These are phyloP conservation scores for Verticillium klebahnii DNA, from an alignment of 2,329 filamentous ascomycete species.

Conservation along the genomic window DNA sequence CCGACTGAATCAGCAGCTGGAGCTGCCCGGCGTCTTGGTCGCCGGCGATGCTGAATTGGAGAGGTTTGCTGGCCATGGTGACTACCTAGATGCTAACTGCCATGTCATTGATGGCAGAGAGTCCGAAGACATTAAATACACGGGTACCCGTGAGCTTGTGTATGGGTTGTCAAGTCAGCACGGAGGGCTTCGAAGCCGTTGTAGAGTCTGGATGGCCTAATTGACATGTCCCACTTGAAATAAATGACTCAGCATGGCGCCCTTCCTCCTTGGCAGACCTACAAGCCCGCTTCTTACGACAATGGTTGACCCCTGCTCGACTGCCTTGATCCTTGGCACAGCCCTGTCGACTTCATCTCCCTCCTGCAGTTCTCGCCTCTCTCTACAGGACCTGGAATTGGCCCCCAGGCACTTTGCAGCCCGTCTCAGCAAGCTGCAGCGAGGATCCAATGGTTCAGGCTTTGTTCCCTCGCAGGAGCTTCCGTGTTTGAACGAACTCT, in stretches of 20 bases:
- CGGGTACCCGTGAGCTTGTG: too few species aligned
- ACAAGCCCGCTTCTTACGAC: too few species aligned
- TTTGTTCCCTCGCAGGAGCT: too few species aligned
- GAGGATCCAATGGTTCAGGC: too few species aligned
- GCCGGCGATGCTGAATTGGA: slow-evolving; percentile 32
- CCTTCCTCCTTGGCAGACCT: neutral
- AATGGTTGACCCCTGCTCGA: neutral
- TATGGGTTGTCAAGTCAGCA: too few species aligned
- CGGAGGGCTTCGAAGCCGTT: too few species aligned
- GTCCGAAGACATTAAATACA: too few species aligned
- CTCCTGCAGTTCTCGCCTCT: neutral
- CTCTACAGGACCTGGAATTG: too few species aligned
- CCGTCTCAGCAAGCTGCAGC: too few species aligned
- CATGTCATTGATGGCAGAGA: too few species aligned
- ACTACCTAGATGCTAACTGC: neutral
- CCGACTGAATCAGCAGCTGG: slow-evolving; percentile 30
- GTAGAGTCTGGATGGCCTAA: neutral
- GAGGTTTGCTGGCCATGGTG: slow-evolving; percentile 13
- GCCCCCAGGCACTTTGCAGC: too few species aligned
- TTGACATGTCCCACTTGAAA: neutral
- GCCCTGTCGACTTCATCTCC: neutral
- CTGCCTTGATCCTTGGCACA: neutral
- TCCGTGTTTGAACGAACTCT: too few species aligned
- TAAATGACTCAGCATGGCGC: neutral
- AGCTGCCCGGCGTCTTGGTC: slow-evolving; percentile 27